Evolutionary conservation across 805 yeast species (phyloP).

Genomic region (Schwanniomyces occidentalis): DNA sequence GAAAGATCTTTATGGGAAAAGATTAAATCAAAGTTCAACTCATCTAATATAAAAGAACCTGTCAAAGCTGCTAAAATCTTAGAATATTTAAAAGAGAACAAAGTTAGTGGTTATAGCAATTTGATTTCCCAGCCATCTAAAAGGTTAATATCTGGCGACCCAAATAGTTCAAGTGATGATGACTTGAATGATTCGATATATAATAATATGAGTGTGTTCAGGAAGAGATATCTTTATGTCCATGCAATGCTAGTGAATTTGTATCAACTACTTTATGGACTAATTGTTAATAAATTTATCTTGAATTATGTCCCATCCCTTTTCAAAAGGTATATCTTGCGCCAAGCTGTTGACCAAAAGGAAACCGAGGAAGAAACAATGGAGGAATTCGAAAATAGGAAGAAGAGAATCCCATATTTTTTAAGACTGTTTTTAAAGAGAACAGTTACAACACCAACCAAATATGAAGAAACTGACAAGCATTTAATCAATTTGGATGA

Average conservation of each 20-base stretch:
- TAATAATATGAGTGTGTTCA: conserved; percentile 17
- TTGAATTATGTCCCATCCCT: conserved; percentile 4
- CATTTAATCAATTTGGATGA: conserved; percentile 14
- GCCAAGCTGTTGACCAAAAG: background rate
- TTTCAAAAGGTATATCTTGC: conserved; percentile 5
- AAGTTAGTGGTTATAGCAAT: conserved; percentile 25
- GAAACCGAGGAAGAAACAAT: conserved; percentile 11
- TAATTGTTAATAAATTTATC: conserved; percentile 14
- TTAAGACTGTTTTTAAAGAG: conserved; percentile 25
- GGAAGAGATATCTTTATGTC: conserved; percentile 19
- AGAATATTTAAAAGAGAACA: conserved; percentile 9
- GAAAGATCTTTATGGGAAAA: conserved; percentile 36
- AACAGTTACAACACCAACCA: conserved; percentile 16
- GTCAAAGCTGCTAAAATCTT: background rate
- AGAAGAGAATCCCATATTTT: conserved; percentile 25
- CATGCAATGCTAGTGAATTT: conserved; percentile 19
- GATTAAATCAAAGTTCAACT: background rate
- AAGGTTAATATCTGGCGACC: conserved; percentile 20
- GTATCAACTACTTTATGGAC: conserved; percentile 21
- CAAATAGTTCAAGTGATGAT: conserved; percentile 5
- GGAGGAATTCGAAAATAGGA: conserved; percentile 18
- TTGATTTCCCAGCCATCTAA: conserved; percentile 28
- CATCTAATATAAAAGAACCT: background rate
- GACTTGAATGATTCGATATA: conserved; percentile 1
- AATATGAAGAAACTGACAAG: conserved; percentile 12